Evolutionary conservation across 306 rosid genomes (phyloP).

Genomic region (Spatholobus suberectus): DNA sequence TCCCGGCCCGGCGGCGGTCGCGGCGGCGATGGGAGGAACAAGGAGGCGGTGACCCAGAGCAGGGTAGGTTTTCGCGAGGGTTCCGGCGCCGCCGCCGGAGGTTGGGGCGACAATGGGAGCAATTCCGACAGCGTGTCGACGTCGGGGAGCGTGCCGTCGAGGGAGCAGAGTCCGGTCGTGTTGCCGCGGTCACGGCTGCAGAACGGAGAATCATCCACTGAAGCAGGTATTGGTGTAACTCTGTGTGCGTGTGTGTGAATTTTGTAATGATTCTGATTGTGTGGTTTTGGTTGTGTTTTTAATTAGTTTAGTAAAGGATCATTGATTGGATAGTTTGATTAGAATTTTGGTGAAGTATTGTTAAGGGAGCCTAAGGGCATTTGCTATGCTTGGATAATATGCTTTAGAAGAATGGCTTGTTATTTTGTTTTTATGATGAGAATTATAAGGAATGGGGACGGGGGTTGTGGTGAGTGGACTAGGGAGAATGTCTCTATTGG

Average conservation of each 20-base stretch:
- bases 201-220: slow-evolving; percentile 71
- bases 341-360: not conserved
- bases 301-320: slow-evolving; percentile 1
- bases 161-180: slow-evolving; percentile 75
- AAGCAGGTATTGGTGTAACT: slow-evolving; percentile 58
- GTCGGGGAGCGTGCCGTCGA: slow-evolving; percentile 51
- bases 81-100: slow-evolving; percentile 32
- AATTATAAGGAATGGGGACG: not conserved
- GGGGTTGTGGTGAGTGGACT: not conserved
- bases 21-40: slow-evolving; percentile 57
- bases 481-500: not conserved
- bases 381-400: not conserved
- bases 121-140: slow-evolving; percentile 62
- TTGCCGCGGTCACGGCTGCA: slow-evolving; percentile 66
- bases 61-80: slow-evolving; percentile 61
- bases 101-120: slow-evolving; percentile 63
- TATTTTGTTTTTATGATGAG: not conserved
- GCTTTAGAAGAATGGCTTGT: not conserved
- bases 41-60: slow-evolving; percentile 51
- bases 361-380: not conserved
- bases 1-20: slow-evolving; percentile 52
- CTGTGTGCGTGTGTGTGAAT: not conserved
- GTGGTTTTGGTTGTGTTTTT: not conserved
- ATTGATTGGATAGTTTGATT: not conserved
- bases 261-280: slow-evolving; percentile 8